Base-by-base conservation (phyloP, 371 early-diverging fungal species). In the Dichotomocladium elegans region DNA sequence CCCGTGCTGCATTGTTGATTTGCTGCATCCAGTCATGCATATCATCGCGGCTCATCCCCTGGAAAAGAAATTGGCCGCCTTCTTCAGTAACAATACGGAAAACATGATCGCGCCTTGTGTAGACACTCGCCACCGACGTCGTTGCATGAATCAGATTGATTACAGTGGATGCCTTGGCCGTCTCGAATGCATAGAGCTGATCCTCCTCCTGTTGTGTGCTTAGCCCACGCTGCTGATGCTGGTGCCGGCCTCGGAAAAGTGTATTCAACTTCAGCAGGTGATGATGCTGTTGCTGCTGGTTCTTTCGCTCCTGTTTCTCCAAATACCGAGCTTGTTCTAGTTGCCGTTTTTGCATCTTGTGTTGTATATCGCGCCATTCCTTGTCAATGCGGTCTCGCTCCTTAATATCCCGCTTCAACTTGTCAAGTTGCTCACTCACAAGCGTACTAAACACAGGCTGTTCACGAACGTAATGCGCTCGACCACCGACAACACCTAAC, bases 71-170 rank as follows among this genome's bases (percentile, higher is more conserved):
- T 67, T 91, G 88, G 0, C 85, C 88, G 9, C 91, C 92, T 71
- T 92, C 92, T 56, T 92, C 92, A 8, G 89, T 91, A 17, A 89
- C 83, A 47, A 92, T 72, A 35, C 89, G 86, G 60, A 92, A 89
- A 11, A 92, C 91, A 66, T 67, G 85, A 44, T 88, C 88, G 14
- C 90, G 80, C 52, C 88, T 88, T 0, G 84, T 77, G 40, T 87
- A 84, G 0, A 79, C 79, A 42, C 85, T 81, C 15, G 88, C 90
- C 4, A 87, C 79, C 3, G 85, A 80, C 4, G 84, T 83, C 12
- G 87, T 86, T 2, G 89, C 77, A 65, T 89, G 88, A 61, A 91
- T 89, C 33, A 91, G 68, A 51, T 88, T 91, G 66, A 91, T 86
- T 26, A 89, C 91, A 4, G 83, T 79, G 1, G 87, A 86, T 0